Percentiles rank a stretch among this genome's conserved stretches.
phyloP scores from a whole-genome alignment of 257 asterid genomes.

The Gentiana straminea region DNA sequence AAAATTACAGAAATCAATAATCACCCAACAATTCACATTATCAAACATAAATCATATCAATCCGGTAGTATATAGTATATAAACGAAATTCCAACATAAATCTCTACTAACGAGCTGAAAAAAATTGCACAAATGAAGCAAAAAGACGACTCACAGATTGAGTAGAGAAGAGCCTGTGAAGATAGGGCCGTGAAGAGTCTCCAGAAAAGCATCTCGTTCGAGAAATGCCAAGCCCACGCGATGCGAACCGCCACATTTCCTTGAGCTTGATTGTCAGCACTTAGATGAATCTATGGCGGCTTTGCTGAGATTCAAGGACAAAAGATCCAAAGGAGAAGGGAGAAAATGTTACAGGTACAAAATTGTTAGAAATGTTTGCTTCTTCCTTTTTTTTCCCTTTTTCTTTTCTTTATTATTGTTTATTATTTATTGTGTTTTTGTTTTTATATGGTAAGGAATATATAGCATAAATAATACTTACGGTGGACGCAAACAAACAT shows the following conservation, averaged over 20 bases:
- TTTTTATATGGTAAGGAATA: too few relatives aligned
- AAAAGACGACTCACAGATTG: background rate
- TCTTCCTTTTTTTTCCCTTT: background rate
- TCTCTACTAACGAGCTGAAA: background rate
- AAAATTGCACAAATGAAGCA: background rate
- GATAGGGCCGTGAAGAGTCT: slow-evolving; percentile 27
- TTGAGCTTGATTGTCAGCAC: too few relatives aligned
- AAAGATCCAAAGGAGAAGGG: background rate
- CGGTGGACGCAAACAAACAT: background rate
- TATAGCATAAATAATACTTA: too few relatives aligned
- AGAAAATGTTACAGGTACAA: too few relatives aligned
- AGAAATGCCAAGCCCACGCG: slow-evolving; percentile 66
- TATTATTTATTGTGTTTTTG: background rate
- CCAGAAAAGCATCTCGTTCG: slow-evolving; percentile 42
- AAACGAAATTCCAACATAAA: background rate
- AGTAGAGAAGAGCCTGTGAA: slow-evolving; percentile 48
- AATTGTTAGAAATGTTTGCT: background rate
- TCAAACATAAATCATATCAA: background rate
- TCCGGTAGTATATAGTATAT: background rate
- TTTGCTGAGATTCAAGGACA: slow-evolving; percentile 3
- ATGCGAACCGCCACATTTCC: slow-evolving; percentile 93
- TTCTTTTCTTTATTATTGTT: background rate
- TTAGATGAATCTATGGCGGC: background rate
- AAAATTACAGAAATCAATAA: background rate
- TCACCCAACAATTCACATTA: background rate